phyloP scores from a whole-genome alignment of 805 yeast genomes.

The Candida jianshihensis region DNA sequence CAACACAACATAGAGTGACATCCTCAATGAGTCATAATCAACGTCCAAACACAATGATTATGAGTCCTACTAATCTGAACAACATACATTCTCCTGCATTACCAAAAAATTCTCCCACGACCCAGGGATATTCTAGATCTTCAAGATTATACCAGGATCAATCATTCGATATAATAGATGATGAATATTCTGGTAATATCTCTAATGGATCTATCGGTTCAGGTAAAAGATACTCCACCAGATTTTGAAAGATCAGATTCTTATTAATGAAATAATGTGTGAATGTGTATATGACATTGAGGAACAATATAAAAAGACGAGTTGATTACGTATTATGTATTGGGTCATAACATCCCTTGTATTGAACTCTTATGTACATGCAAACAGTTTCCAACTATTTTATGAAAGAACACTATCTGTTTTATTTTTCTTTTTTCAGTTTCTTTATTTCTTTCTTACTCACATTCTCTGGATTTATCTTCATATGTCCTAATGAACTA shows the following conservation, averaged over 20 bases:
- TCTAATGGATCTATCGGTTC: slow-evolving; percentile 1
- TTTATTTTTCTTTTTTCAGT: too few species aligned
- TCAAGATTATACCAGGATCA: too few species aligned
- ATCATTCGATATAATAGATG: too few species aligned
- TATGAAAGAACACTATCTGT: too few species aligned
- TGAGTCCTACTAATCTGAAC: too few species aligned
- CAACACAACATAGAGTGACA: background rate
- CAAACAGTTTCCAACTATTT: background rate
- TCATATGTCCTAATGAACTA: too few species aligned
- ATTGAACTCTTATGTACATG: background rate
- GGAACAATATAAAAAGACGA: too few species aligned
- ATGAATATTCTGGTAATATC: background rate
- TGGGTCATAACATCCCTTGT: too few species aligned
- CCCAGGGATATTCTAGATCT: background rate
- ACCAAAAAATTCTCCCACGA: background rate
- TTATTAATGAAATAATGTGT: background rate
- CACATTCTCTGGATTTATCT: too few species aligned
- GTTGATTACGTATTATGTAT: too few species aligned
- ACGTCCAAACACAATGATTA: slow-evolving; percentile 6
- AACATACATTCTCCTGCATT: background rate
- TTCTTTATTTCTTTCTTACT: too few species aligned
- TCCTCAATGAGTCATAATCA: background rate
- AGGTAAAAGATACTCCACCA: slow-evolving; percentile 19
- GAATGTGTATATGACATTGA: too few species aligned
- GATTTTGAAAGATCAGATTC: slow-evolving; percentile 10